Percentiles rank a stretch among this genome's conserved stretches.
Evolutionary conservation across 176 grass and related monocot species (phyloP).

Genomic region (Otatea glauca): DNA sequence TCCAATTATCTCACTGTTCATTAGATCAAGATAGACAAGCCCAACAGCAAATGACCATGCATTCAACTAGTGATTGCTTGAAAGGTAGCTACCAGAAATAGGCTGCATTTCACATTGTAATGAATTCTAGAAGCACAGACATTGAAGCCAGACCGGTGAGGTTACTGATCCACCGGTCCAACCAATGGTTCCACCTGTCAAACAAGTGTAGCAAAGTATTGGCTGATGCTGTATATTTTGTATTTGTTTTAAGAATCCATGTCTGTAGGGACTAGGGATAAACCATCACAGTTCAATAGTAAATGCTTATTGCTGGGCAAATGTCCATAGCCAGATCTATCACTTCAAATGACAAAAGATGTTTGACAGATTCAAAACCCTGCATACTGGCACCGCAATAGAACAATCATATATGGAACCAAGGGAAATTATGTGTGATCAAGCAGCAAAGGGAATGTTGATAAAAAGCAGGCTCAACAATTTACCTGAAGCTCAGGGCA

Average conservation of each 20-base stretch:
- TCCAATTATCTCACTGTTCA: neutral
- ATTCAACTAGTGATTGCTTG: conserved; percentile 13
- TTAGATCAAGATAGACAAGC: neutral
- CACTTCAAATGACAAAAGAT: neutral
- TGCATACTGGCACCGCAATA: neutral
- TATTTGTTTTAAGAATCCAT: neutral
- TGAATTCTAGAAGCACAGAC: neutral
- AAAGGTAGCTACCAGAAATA: conserved; percentile 24
- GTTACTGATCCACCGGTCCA: neutral
- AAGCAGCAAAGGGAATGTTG: conserved; percentile 1
- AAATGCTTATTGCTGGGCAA: neutral
- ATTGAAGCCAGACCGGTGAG: neutral
- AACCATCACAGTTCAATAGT: conserved; percentile 1
- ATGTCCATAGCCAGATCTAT: neutral
- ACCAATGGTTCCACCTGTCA: neutral
- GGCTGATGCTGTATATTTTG: neutral
- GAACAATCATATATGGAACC: neutral
- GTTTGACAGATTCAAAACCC: neutral
- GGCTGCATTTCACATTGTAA: conserved; percentile 23
- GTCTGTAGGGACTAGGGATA: neutral
- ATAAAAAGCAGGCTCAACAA: neutral
- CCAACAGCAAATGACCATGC: conserved; percentile 6
- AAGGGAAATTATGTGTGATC: neutral
- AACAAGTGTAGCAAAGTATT: neutral
- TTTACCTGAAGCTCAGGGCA: conserved; percentile 85